A percentile compares a stretch with the other conserved stretches of the same genome.
phyloP scores from a whole-genome alignment of 1,284 basidiomycete genomes.

The Calocybe gambosa region DNA sequence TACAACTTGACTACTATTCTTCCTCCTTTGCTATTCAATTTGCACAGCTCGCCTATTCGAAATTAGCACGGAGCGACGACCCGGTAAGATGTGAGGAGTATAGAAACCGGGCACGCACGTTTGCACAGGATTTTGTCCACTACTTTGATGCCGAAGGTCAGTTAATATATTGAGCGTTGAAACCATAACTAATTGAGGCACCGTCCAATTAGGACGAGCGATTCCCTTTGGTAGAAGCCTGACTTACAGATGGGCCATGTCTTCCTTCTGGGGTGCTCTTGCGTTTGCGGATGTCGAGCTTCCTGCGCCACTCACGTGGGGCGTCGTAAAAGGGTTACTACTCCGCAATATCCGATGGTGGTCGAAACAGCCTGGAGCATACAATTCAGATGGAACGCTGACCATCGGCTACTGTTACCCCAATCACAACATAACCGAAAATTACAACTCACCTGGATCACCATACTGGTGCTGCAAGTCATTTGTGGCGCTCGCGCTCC shows the following conservation, averaged over 20 bases:
- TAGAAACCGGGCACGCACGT: constrained; percentile 54
- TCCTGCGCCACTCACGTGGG: constrained; percentile 68
- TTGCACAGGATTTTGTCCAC: constrained; percentile 66
- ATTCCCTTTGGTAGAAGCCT: constrained; percentile 74
- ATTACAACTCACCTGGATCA: constrained; percentile 78
- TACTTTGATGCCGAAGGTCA: constrained; percentile 70
- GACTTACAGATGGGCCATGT: constrained; percentile 75
- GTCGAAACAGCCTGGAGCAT: constrained; percentile 56
- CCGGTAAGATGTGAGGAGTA: constrained; percentile 61
- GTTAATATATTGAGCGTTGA: constrained; percentile 9
- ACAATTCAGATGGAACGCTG: constrained; percentile 59
- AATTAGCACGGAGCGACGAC: constrained; percentile 57
- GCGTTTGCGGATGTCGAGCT: constrained; percentile 66
- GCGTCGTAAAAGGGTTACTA: constrained; percentile 67
- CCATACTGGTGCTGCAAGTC: constrained; percentile 82
- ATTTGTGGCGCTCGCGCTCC: constrained; percentile 62
- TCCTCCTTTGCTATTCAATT: constrained; percentile 78
- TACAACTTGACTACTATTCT: constrained; percentile 78
- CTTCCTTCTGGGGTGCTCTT: constrained; percentile 70
- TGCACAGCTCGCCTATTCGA: constrained; percentile 68
- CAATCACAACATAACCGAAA: constrained; percentile 72
- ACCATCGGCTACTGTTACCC: constrained; percentile 73
- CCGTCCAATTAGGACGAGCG: constrained; percentile 46
- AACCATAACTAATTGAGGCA: not conserved
- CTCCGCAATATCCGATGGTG: constrained; percentile 71